These are phyloP conservation scores for Paecilomyces variotii DNA, from an alignment of 2,329 filamentous ascomycete species.

Conservation along the genomic window DNA sequence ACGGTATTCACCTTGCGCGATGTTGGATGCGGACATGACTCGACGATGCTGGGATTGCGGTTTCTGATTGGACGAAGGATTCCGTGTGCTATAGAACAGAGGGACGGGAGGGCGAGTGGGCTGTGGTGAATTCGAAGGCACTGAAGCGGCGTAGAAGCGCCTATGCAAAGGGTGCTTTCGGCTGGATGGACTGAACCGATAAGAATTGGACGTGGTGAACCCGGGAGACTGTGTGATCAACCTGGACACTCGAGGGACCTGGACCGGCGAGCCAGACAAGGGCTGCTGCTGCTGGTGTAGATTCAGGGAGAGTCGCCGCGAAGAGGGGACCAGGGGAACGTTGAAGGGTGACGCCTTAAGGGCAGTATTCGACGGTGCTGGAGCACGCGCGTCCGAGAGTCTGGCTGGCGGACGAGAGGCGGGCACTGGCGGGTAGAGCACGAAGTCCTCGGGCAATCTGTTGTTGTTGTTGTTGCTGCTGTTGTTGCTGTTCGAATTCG, in stretches of 20 bases:
- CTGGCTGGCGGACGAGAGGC: constrained; percentile 24
- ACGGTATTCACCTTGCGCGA: constrained; percentile 33
- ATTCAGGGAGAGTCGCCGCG: constrained; percentile 29
- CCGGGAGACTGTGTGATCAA: constrained; percentile 30
- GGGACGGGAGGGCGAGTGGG: constrained; percentile 32
- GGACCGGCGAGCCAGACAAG: constrained; percentile 26
- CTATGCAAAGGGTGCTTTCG: constrained; percentile 18
- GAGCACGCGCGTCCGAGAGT: constrained; percentile 25
- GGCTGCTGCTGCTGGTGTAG: constrained; percentile 28
- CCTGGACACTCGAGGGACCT: constrained; percentile 33
- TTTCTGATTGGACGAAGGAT: constrained; percentile 19
- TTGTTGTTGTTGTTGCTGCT: constrained; percentile 9
- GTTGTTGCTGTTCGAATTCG: constrained; percentile 18
- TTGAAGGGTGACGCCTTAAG: constrained; percentile 23
- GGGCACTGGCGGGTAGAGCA: constrained; percentile 31
- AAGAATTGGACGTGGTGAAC: constrained; percentile 31
- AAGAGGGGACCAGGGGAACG: constrained; percentile 23
- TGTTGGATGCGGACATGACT: constrained; percentile 33
- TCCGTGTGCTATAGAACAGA: constrained; percentile 26
- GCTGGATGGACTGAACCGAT: constrained; percentile 27
- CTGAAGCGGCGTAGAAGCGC: constrained; percentile 29
- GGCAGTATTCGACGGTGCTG: constrained; percentile 27
- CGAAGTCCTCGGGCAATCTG: constrained; percentile 34
- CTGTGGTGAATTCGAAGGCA: constrained; percentile 29
- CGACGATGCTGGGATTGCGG: constrained; percentile 23